Base-by-base conservation (phyloP, 139 green algal genomes). In the Auxenochlorella pyrenoidosa region DNA sequence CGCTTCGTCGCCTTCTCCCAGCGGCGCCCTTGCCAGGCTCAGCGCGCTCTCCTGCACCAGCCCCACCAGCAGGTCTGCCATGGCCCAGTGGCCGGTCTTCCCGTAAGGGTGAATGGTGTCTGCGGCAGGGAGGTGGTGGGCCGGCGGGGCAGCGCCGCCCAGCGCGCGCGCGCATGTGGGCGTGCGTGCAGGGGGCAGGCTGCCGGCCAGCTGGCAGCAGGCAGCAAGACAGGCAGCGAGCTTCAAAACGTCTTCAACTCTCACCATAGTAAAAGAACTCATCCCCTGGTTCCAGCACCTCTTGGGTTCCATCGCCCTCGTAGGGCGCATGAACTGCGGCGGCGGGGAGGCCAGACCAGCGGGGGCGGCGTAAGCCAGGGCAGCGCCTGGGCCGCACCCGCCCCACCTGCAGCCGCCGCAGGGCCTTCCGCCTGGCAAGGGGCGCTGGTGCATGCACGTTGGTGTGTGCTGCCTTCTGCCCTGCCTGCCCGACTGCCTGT, bases 31-130 rank as follows among this genome's bases (percentile, higher is more conserved):
- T 21, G 41, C 38, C 72, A 79, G 72, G 22, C 72, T 40, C 24
- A 40, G 30, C 40, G 24, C 72, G 6, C 36, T 40, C 6, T 79
- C 72, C 47, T 79, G 72, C 13, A 79, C 22, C 40, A 54, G 21
- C 22, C 6, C 72, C 24, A 79, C 72, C 40, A 79, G 38, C 40
- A 79, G 15, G 72, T 79, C 72, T 8, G 72, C 40, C 40, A 79
- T 40, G 12, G 72, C 72, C 15, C 40, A 24, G 72, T 79, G 72
- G 15, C 72, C 72, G 0, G 72, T 79, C 22, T n/a, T n/a, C 18
- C 72, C 72, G 40, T n/a, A 58, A 24, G 72, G 72, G 40, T 79
- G 72, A 18, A 79, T 58, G 13, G 72, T n/a, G 72, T 79, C 72
- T 76, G 70, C 1, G 26, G 54, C 13, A 63, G 15, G 70, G 34